Evolutionary conservation across 495 filamentous ascomycete species (phyloP), one percentile per base, ranked within the genome.

Genomic region (Penicillium coprophilum): DNA sequence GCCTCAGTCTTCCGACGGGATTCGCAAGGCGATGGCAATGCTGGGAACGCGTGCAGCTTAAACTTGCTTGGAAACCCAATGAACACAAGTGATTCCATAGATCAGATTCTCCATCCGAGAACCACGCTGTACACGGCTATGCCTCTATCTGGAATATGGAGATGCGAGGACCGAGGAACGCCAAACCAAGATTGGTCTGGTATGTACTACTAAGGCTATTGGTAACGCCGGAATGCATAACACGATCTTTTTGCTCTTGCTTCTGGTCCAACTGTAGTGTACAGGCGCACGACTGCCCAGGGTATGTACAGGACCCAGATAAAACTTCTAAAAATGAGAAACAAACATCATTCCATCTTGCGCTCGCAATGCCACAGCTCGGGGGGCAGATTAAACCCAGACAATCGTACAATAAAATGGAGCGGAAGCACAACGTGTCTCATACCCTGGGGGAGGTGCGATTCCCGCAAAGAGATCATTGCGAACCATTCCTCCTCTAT

Each of bases 361-460:
- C 74, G 71, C 74, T 77, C 65, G 69, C 71, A 76, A 78, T 72
- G 71, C 69, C 66, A 75, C 67, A 69, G 73, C 64, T 73, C 70
- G 71, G 68, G 70, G 70, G 65, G 56, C 46, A 71, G 69, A 76
- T 73, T 68, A 73, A 66, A 72, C 72, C 69, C 63, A 70, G 77
- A 72, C 71, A 78, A 78, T 78, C 72, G 75, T 78, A 78, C 75
- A 78, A 66, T 69, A 73, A 68, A 62, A 68, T 64, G 74, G 73
- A 65, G 44, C 58, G 55, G 50, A 67, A 73, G 66, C 66, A 62
- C 63, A 69, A 60, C 58, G 59, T 50, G 58, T 71, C 65, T 71
- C 62, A 66, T 70, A 77, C 71, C 74, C 69, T 64, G 66, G 64
- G 63, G 56, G 66, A 70, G 65, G 71, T 64, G 70, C 68, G 61